Base-by-base conservation (phyloP, 2,329 filamentous ascomycete genomes). In the Alternaria brassicicola region DNA sequence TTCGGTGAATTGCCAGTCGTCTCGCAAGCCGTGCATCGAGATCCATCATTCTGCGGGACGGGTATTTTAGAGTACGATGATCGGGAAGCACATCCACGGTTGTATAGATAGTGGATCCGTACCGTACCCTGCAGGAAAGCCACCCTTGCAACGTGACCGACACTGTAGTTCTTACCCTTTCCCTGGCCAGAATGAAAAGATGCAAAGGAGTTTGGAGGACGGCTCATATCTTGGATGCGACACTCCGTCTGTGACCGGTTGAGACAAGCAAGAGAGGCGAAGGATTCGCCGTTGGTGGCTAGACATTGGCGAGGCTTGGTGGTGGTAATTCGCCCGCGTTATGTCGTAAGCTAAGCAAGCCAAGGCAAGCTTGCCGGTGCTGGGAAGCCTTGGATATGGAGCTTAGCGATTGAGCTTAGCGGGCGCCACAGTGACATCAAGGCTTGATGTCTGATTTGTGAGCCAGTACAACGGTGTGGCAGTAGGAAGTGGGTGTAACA, bases 321-420 rank as follows among this genome's bases (percentile, higher is more conserved):
- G 36, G 35, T 31, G 13, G 42, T 38, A 30, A 36, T 48, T 54
- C 30, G 49, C 50, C 41, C 17, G 25, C 35, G 36, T 33, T 41
- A 41, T 42, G 46, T 49, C 54, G 54, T 56, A 39, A 39, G 55
- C 55, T 58, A 58, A 55, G 55, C 55, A 58, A 49, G 55, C 55
- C 55, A 58, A 58, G 55, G 39, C 45, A 33, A 47, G 55, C 42
- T 57, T 57, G 48, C 48, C 28, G 31, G 46, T 25, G 36, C 31
- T 41, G 19, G 47, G 47, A 33, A 7, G 45, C 52, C 52, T 55
- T 55, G 54, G 46, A 28, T 9, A 28, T 19, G 31, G 31, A 49
- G 55, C 55, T 58, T 58, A 55, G 51, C 55, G n/a, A 31, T 19
- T 8, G 25, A 41, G 55, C 42, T 52, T 57, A 57, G 49, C 23